Evolutionary conservation across 495 filamentous ascomycete species (phyloP).

Genomic region (Penicillium roqueforti): DNA sequence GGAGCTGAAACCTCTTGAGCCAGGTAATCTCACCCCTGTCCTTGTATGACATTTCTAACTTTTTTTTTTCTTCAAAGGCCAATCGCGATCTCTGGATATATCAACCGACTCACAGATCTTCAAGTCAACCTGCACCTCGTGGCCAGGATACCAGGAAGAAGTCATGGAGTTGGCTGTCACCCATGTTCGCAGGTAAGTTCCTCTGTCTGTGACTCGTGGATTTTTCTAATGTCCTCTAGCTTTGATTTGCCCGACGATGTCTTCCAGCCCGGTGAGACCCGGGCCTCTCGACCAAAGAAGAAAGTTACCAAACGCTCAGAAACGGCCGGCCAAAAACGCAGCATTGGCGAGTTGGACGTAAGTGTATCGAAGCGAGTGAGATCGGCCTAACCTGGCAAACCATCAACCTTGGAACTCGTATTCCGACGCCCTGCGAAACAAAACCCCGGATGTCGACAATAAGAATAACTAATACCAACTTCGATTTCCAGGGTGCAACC

Average conservation of each 20-base stretch:
- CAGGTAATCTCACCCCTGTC: conserved; percentile 22
- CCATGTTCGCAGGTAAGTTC: conserved; percentile 70
- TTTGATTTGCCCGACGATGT: conserved; percentile 85
- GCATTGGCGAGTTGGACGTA: conserved; percentile 46
- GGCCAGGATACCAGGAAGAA: conserved; percentile 60
- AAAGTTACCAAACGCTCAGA: conserved; percentile 51
- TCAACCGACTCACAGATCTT: conserved; percentile 71
- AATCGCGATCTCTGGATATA: conserved; percentile 54
- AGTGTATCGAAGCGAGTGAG: conserved; percentile 32
- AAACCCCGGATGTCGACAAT: conserved; percentile 18
- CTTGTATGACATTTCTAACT: conserved; percentile 20
- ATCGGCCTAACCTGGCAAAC: conserved; percentile 24
- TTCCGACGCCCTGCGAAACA: conserved; percentile 16
- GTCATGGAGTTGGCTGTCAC: conserved; percentile 65
- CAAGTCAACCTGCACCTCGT: conserved; percentile 62
- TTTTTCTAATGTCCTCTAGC: conserved; percentile 41
- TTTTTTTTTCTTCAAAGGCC: conserved; percentile 37
- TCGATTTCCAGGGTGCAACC: conserved; percentile 27
- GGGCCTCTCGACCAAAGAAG: conserved; percentile 59
- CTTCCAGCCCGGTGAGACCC: conserved; percentile 75
- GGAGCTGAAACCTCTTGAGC: conserved; percentile 48
- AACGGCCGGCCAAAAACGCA: conserved; percentile 37
- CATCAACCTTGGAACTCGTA: conserved; percentile 19
- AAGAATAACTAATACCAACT: conserved; percentile 38
- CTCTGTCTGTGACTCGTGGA: background rate